Evolutionary conservation across 106 monocot genomes (phyloP).

Genomic region (Allium sativum): DNA sequence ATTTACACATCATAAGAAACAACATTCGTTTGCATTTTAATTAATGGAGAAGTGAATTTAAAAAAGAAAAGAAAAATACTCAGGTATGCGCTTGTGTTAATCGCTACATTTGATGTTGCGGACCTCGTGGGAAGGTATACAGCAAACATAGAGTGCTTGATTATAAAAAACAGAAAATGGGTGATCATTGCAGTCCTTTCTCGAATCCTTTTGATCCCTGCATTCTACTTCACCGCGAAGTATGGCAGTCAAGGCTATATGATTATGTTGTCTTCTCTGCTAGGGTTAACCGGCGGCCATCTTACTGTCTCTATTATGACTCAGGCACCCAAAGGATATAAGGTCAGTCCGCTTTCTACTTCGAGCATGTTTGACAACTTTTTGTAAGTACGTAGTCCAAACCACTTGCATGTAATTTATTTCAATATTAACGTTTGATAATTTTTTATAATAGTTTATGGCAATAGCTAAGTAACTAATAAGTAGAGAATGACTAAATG

Average conservation of each 20-base stretch:
- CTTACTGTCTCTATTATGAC: constrained; percentile 41
- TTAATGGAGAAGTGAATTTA: background rate
- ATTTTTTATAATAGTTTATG: no score
- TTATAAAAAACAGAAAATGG: constrained; percentile 30
- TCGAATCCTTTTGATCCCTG: constrained; percentile 39
- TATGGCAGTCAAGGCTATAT: constrained; percentile 44
- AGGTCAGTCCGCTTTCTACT: constrained; percentile 11
- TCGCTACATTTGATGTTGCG: constrained; percentile 40
- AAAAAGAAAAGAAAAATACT: no score
- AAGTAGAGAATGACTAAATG: no score
- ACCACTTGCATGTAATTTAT: no score
- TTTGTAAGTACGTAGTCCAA: no score
- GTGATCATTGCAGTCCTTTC: constrained; percentile 19
- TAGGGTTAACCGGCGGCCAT: constrained; percentile 42
- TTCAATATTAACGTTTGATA: no score
- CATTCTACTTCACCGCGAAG: constrained; percentile 50
- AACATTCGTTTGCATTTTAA: background rate
- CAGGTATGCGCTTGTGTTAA: constrained; percentile 51
- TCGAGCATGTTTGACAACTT: no score
- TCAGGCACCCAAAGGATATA: constrained; percentile 43
- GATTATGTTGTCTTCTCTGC: constrained; percentile 40
- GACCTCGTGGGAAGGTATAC: constrained; percentile 43
- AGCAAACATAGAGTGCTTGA: constrained; percentile 19
- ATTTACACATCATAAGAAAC: background rate
- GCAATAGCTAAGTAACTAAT: no score